Evolutionary conservation across 2,329 filamentous ascomycete genomes (phyloP).

Genomic region (Juglanconis sp.): DNA sequence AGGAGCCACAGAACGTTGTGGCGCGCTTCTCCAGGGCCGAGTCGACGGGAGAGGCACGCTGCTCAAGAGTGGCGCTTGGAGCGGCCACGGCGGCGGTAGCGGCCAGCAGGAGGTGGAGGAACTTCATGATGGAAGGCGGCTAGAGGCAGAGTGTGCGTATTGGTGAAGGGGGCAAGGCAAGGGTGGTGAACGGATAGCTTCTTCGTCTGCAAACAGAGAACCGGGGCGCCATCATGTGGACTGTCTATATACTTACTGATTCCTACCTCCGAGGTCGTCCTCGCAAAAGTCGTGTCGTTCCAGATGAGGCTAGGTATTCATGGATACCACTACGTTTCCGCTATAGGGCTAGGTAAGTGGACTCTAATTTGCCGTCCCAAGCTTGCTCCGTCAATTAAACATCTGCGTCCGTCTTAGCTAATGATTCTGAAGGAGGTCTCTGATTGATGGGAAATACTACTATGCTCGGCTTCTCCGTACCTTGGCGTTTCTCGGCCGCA

Average conservation of each 20-base stretch:
- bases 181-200: too few relatives aligned
- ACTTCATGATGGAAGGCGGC: background rate
- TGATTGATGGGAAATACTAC: background rate
- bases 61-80: conserved; percentile 1
- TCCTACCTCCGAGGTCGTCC: background rate
- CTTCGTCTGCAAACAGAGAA: too few relatives aligned
- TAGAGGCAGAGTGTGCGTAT: background rate
- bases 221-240: too few relatives aligned
- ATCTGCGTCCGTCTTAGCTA: background rate
- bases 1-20: conserved; percentile 6
- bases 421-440: background rate
- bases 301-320: background rate
- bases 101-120: background rate
- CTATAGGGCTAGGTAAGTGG: too few relatives aligned
- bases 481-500: background rate
- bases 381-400: background rate
- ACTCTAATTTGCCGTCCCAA: too few relatives aligned
- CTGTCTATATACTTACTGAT: background rate
- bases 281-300: background rate
- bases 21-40: conserved; percentile 10
- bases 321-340: background rate
- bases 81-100: conserved; percentile 2
- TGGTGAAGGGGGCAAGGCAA: background rate
- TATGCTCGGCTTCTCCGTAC: background rate
- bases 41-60: conserved; percentile 1